A percentile compares a stretch with the other conserved stretches of the same genome.
These are phyloP conservation scores for Acanthamoeba healyi DNA, from an alignment of 208 protist genomes.

Conservation along the genomic window DNA sequence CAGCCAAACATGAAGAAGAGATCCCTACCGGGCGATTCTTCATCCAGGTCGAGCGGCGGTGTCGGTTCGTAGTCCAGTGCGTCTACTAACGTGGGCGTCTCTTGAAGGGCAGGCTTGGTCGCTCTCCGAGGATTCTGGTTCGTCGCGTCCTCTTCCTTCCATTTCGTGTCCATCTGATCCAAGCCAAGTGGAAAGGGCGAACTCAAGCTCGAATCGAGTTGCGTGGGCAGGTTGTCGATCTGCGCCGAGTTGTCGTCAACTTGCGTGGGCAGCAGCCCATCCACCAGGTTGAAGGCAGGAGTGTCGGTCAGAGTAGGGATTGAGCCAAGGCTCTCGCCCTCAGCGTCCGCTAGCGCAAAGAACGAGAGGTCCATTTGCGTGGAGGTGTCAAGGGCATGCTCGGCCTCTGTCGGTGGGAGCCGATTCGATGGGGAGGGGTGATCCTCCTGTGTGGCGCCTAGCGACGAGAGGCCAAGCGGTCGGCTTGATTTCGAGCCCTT, in stretches of 20 bases:
- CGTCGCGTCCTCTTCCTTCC: not conserved
- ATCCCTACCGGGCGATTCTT: not conserved
- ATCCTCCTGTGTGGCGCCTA: not conserved
- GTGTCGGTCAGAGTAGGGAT: not conserved
- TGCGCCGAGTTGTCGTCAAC: not conserved
- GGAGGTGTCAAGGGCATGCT: not conserved
- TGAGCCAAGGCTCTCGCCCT: not conserved
- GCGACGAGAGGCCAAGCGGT: not conserved
- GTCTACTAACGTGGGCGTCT: not conserved
- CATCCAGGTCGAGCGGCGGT: not conserved
- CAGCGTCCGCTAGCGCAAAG: not conserved
- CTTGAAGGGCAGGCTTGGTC: not conserved
- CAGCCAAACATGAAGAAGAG: not conserved
- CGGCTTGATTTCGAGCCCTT: not conserved
- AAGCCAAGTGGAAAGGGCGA: not conserved
- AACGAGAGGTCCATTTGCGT: not conserved
- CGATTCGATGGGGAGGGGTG: not conserved
- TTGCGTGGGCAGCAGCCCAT: not conserved
- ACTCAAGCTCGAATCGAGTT: not conserved
- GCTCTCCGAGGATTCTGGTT: not conserved
- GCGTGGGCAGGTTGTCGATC: conserved; percentile 6
- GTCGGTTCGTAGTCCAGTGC: not conserved
- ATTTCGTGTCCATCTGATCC: not conserved
- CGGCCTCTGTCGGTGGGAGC: not conserved
- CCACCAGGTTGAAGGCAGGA: not conserved